Evolutionary conservation across 2,329 filamentous ascomycete genomes (phyloP), one percentile per base, ranked within the genome.

Genomic region (Uncinocarpus reesii): DNA sequence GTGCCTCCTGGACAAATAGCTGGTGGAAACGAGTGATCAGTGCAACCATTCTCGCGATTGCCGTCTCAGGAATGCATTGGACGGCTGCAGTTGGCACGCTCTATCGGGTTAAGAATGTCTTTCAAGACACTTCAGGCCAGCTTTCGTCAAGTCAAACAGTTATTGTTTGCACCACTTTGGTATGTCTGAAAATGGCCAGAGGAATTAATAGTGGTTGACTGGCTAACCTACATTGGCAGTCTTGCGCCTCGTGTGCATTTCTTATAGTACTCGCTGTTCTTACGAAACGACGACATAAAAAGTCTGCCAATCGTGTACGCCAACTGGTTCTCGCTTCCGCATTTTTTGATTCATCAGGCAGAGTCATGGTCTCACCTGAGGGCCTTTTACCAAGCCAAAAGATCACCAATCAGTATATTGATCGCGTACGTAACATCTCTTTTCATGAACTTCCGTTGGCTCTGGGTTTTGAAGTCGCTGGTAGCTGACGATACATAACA

Each of bases 11-110:
- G 86, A 84, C 83, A 42, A 83, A 81, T 57, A 78, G 77, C 13
- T 86, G 83, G 78, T 88, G 82, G 82, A 86, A 86, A 60, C 74
- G 86, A 50, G 65, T 75, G 7, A 57, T 80, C 1, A 85, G 81
- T 52, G 83, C 82, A 7, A 66, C 79, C 38, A 65, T 88, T 15
- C 72, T 93, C 34, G 83, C 84, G 7, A 72, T 77, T 13, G 85
- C 83, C 34, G 84, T 92, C 1, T 88, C 82, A 7, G 85, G 84
- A 1, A 92, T 93, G 86, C 86, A 93, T 66, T 93, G 86, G 83
- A 83, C 83, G 48, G 86, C 83, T 26, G 76, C 82, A 2, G 74
- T 78, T 8, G 84, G 84, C 13, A 92, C 85, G 2, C 62, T 65
- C 7, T 92, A 89, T 62, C 73, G 72, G 36, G 64, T 86, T 44